phyloP scores from a whole-genome alignment of 768 basidiomycete genomes.

The Strobilomyces confusus region DNA sequence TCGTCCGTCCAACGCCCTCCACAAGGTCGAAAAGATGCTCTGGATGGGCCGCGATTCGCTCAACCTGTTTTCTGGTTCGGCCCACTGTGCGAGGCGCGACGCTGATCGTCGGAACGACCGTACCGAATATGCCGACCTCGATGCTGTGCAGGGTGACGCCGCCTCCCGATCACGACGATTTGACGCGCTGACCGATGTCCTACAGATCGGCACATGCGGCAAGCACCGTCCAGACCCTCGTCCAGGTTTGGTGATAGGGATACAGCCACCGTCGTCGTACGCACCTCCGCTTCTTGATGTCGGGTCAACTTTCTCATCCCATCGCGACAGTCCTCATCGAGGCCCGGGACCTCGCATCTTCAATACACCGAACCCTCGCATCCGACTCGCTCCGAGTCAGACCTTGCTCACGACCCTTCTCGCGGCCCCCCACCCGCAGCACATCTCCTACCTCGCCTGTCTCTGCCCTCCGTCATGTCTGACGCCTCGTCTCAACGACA shows the following conservation, averaged over 20 bases:
- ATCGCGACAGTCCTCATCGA: conserved; percentile 18
- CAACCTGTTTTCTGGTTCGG: conserved; percentile 24
- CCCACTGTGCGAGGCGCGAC: conserved; percentile 8
- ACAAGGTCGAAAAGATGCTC: conserved; percentile 33
- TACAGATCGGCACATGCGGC: conserved; percentile 18
- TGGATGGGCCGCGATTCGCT: conserved; percentile 31
- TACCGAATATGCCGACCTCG: conserved; percentile 10
- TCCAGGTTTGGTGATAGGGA: conserved; percentile 18
- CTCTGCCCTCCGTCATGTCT: conserved; percentile 21
- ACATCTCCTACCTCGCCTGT: conserved; percentile 28
- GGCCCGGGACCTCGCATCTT: conserved; percentile 17
- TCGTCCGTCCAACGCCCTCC: conserved; percentile 26
- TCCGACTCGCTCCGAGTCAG: conserved; percentile 32
- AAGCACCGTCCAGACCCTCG: conserved; percentile 6
- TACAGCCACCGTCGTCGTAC: conserved; percentile 21
- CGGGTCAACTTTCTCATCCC: conserved; percentile 11
- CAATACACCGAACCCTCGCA: conserved; percentile 6
- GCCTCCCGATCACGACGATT: neutral
- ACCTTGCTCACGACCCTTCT: conserved; percentile 30
- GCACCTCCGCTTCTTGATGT: conserved; percentile 2
- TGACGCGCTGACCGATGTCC: neutral
- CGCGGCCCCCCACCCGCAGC: conserved; percentile 35
- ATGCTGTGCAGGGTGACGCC: conserved; percentile 26
- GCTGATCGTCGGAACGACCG: conserved; percentile 14
- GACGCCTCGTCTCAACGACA: conserved; percentile 13